Percentiles rank a stretch among this genome's conserved stretches.
phyloP scores from a whole-genome alignment of 208 protist species.

The Phytomonas sp. region DNA sequence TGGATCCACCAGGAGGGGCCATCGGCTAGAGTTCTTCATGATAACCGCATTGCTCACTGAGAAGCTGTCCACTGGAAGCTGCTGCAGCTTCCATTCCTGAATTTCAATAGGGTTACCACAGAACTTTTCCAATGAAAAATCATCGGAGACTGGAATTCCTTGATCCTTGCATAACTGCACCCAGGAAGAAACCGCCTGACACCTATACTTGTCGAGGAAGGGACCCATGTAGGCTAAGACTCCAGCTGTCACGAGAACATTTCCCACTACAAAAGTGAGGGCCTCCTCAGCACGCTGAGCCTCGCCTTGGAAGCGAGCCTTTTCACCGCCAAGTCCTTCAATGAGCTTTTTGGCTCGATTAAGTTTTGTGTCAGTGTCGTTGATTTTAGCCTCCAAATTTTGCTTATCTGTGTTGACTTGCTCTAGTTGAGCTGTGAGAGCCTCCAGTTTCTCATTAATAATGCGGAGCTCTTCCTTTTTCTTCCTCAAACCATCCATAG shows the following conservation, averaged over 20 bases:
- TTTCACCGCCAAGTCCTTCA: constrained; percentile 92
- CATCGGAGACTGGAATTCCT: constrained; percentile 71
- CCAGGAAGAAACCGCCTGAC: constrained; percentile 65
- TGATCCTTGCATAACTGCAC: constrained; percentile 53
- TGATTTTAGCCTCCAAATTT: constrained; percentile 87
- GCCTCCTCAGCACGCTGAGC: constrained; percentile 72
- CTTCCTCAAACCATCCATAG: constrained; percentile 81
- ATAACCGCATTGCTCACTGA: constrained; percentile 93
- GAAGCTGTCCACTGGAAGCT: constrained; percentile 89
- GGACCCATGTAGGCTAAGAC: constrained; percentile 95
- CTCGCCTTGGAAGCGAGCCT: constrained; percentile 86
- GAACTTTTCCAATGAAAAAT: constrained; percentile 83
- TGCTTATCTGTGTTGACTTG: constrained; percentile 85
- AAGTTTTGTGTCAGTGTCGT: constrained; percentile 92
- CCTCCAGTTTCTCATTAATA: constrained; percentile 84
- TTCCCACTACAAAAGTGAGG: constrained; percentile 86
- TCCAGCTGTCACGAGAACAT: constrained; percentile 92
- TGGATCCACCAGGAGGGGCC: constrained; percentile 91
- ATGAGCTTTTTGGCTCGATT: constrained; percentile 93
- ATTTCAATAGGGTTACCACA: constrained; percentile 87
- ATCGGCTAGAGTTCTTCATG: constrained; percentile 85
- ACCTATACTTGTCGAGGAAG: constrained; percentile 92
- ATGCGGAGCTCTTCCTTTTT: constrained; percentile 89
- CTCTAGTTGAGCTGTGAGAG: constrained; percentile 78
- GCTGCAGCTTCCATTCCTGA: constrained; percentile 91